Evolutionary conservation across 2,329 filamentous ascomycete species (phyloP).

Genomic region (Pestalotiopsis sp.): DNA sequence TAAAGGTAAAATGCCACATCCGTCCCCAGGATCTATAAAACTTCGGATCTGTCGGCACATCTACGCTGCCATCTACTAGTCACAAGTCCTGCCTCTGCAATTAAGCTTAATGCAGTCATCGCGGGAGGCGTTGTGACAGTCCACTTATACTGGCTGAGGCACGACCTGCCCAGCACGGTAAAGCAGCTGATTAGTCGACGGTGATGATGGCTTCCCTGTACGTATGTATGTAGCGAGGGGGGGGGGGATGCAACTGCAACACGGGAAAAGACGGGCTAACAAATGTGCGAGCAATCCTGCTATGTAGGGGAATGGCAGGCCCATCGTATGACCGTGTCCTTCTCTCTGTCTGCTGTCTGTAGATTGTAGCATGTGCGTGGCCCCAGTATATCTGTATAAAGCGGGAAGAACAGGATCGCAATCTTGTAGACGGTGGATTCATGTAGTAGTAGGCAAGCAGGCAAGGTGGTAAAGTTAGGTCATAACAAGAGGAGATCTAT

Average conservation of each 20-base stretch:
- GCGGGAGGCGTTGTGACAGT: slow-evolving; percentile 3
- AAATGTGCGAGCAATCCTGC: neutral
- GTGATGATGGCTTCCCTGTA: neutral
- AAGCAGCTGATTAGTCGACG: neutral
- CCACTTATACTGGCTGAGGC: neutral
- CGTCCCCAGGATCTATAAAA: neutral
- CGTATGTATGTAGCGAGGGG: neutral
- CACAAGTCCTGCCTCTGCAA: slow-evolving; percentile 1
- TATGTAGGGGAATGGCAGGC: neutral
- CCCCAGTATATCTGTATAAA: no score
- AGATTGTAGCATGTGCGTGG: no score
- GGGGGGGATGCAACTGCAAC: slow-evolving; percentile 3
- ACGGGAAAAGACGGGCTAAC: neutral
- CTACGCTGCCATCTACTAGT: neutral
- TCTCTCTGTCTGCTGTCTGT: neutral
- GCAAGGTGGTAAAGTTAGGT: neutral
- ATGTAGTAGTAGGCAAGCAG: neutral
- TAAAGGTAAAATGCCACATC: neutral
- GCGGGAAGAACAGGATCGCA: neutral
- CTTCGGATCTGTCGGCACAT: slow-evolving; percentile 3
- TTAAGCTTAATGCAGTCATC: slow-evolving; percentile 2
- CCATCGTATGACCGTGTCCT: neutral
- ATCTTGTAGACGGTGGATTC: neutral
- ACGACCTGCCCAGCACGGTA: slow-evolving; percentile 4
- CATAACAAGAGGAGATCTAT: neutral